Percentiles rank a stretch among this genome's conserved stretches.
Evolutionary conservation across 2,329 filamentous ascomycete species (phyloP).

Genomic region (Aspergillus pseudoviridinutans): DNA sequence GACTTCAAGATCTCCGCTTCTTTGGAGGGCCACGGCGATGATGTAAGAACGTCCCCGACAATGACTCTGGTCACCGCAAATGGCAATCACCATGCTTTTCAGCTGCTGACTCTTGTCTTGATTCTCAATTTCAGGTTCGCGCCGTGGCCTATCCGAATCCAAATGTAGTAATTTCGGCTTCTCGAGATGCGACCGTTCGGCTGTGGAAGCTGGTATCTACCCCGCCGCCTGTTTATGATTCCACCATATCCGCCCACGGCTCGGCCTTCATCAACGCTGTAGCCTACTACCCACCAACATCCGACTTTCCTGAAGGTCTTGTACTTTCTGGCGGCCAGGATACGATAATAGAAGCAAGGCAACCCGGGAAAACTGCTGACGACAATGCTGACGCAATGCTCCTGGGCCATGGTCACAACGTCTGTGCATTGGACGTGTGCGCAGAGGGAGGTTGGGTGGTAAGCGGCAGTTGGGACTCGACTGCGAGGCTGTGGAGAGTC

Average conservation of each 20-base stretch:
- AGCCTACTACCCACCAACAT: conserved; percentile 67
- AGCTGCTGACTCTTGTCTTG: conserved; percentile 58
- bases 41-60: conserved; percentile 59
- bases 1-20: conserved; percentile 93
- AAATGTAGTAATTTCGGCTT: conserved; percentile 74
- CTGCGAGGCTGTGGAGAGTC: conserved; percentile 82
- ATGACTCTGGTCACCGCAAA: conserved; percentile 11
- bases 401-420: conserved; percentile 79
- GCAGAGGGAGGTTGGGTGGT: conserved; percentile 70
- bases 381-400: conserved; percentile 83
- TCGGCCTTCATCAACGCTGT: conserved; percentile 85
- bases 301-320: conserved; percentile 69
- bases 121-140: conserved; percentile 65
- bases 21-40: conserved; percentile 83
- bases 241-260: conserved; percentile 72
- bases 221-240: conserved; percentile 68
- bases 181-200: conserved; percentile 85
- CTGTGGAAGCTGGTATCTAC: conserved; percentile 70
- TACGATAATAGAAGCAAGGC: conserved; percentile 84
- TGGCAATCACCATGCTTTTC: conserved; percentile 10
- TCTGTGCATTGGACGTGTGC: conserved; percentile 80
- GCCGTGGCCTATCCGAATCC: conserved; percentile 73
- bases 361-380: conserved; percentile 60
- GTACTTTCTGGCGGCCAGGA: conserved; percentile 87
- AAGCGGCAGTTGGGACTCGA: conserved; percentile 90